Evolutionary conservation across 495 filamentous ascomycete genomes (phyloP), one percentile per base, ranked within the genome.

Genomic region (Astrocystis sublimbata): DNA sequence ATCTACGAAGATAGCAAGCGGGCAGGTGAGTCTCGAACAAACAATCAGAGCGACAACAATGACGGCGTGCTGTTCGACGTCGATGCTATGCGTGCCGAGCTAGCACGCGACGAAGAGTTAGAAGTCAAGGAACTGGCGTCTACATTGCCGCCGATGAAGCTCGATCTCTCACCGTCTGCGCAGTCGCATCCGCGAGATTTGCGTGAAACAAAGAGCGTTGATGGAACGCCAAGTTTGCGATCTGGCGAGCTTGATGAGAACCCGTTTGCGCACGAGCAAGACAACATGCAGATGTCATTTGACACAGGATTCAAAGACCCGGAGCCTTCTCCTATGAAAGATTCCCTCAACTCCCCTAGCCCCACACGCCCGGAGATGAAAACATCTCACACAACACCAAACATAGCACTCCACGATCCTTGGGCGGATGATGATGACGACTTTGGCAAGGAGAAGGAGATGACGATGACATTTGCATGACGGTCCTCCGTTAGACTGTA

Each of bases 11-110:
- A 87, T 36, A 74, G 62, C 9, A 79, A 71, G 43, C 73, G 67
- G 3, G 70, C 67, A 5, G 63, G 70, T 9, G 64, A 60, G 28
- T 67, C 68, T 7, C 52, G 69, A 12, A 77, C 68, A 38, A 76
- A 80, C 42, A 76, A 83, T 19, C 74, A 66, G 46, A 73, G 80
- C 8, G 76, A 76, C 26, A 75, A 75, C 55, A 82, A 84, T 36
- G 74, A 82, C 52, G 78, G 78, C 51, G 90, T 97, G 1, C 79
- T 99, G 9, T 99, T 99, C 67, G 94, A 99, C 70, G 88, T 98
- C 52, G 94, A 99, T 68, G 94, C 94, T 6, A 97, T 99, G 64
- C 84, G 90, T 50, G 85, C 89, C 2, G 92, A 96, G 68, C 75
- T 99, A 8, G 90, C 91, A 24, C 89, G 84, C 33, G 88, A 94